A percentile compares a stretch with the other conserved stretches of the same genome.
These are phyloP conservation scores for Arctium minus DNA, from an alignment of 129 eudicot species.

Conservation along the genomic window DNA sequence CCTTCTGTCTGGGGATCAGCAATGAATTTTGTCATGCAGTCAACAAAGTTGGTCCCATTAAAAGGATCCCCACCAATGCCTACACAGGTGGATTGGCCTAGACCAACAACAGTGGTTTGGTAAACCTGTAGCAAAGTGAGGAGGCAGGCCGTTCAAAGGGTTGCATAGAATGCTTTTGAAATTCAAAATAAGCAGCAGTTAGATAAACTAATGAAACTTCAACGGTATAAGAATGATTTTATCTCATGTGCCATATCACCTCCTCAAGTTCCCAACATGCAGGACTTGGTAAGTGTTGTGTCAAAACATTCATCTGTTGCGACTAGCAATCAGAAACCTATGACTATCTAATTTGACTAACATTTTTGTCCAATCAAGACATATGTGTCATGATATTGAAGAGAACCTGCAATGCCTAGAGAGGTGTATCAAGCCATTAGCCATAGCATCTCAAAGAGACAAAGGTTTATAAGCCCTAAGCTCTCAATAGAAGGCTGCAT, in stretches of 20 bases:
- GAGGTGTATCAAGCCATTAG: background rate
- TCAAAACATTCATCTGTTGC: background rate
- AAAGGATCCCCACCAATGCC: slow-evolving; percentile 99
- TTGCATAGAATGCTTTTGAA: background rate
- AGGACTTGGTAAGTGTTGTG: background rate
- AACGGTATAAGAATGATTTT: slow-evolving; percentile 5
- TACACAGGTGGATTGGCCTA: slow-evolving; percentile 97
- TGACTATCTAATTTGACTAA: background rate
- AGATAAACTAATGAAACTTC: background rate
- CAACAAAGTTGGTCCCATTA: slow-evolving; percentile 98
- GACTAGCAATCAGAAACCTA: background rate
- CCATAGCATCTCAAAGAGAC: background rate
- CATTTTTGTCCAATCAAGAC: background rate
- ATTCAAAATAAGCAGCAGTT: background rate
- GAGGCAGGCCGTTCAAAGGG: slow-evolving; percentile 4
- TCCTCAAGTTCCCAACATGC: slow-evolving; percentile 3
- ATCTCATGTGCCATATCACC: slow-evolving; percentile 10
- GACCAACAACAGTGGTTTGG: slow-evolving; percentile 97
- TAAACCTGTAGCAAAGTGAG: slow-evolving; percentile 53
- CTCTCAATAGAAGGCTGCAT: background rate
- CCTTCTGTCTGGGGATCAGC: slow-evolving; percentile 99
- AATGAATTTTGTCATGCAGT: slow-evolving; percentile 84
- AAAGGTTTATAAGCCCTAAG: background rate
- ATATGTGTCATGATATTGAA: background rate
- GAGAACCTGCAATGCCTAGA: background rate